Base-by-base conservation (phyloP, 1,284 basidiomycete genomes). In the Trichosporon sp. region DNA sequence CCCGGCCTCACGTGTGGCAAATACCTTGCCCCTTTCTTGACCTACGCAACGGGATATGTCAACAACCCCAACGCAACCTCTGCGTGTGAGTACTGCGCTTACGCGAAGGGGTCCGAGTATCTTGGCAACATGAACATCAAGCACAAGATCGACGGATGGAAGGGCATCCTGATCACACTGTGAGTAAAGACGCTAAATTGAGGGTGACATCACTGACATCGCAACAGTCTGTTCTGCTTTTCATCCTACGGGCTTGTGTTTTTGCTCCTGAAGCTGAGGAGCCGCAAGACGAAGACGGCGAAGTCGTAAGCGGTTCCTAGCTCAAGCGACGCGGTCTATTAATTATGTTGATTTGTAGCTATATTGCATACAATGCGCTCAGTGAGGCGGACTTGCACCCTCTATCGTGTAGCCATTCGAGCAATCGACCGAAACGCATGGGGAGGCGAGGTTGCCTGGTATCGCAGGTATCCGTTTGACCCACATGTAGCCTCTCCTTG, bases 51-150 rank as follows among this genome's bases (percentile, higher is more conserved):
- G 43, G 43, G 43, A 8, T 46, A 46, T 11, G 43, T 46, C 48
- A 74, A 78, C 64, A 75, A 80, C 68, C 79, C 78, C 19, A 63
- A 77, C 6, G 77, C 81, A 2, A 82, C 78, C 10, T 65, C 65
- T 10, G 68, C 65, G 4, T 84, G 83, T 71, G 68, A 78, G 65
- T 83, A 80, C 70, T 84, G 82, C 68, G 68, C 74, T 1, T 81
- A 79, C 71, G 71, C 72, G 16, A 73, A 74, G 35, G 82, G 82
- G 0, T 76, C 68, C 59, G 76, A 82, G 67, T 84, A 81, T 70
- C 76, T 84, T 48, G 65, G 65, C 10, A 73, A 76, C 7, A 70
- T 81, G 70, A 81, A 83, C 70, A 73, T 82, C 32, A 66, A 66
- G 6, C 64, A 74, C 40, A 67, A 78, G 67, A 67, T 77, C 10